Evolutionary conservation across 2,329 filamentous ascomycete genomes (phyloP), one percentile per base, ranked within the genome.

Genomic region (Arthrinium phaeospermum): DNA sequence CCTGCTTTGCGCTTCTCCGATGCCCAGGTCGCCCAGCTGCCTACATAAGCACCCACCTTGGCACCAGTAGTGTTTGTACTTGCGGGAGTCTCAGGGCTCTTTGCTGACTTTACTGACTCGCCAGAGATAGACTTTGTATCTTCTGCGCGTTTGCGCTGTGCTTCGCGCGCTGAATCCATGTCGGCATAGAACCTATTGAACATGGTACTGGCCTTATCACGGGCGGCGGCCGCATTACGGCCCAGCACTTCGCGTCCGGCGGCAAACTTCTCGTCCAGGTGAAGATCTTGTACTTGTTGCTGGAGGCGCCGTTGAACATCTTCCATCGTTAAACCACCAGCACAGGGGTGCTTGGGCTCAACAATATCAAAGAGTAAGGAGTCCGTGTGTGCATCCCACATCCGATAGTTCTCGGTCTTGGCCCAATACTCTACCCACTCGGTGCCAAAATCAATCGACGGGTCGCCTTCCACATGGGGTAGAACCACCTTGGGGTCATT

Each of bases 331-430:
- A 99, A 87, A 0, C 95, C 96, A 37, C 96, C 96, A 0, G 95
- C 95, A 81, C 94, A 98, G 4, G 96, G 96, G 81, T 99, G 96
- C 74, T 92, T 92, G 1, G 96, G 96, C 79, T 97, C 95, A 19
- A 97, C 93, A 75, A 99, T 94, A 76, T 98, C 96, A 79, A 98
- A 99, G 22, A 99, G 88, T 78, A 98, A 93, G 22, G 92, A 91
- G 79, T 98, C 95, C 2, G 92, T 94, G 77, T 93, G 86, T 19
- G 89, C 86, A 75, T 95, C 88, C 90, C 97, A 99, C 73, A 99
- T 92, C 69, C 93, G 90, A 82, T 96, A 98, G 80, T 98, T 98
- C 74, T 97, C 93, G 0, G 96, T 98, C 74, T 88, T 89, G 77
- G 90, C 90, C 96, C 96, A 99, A 27, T 91, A 90, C n/a, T 95